These are phyloP conservation scores for Aspergillus tubingensis DNA, from an alignment of 2,329 filamentous ascomycete genomes.

Conservation along the genomic window DNA sequence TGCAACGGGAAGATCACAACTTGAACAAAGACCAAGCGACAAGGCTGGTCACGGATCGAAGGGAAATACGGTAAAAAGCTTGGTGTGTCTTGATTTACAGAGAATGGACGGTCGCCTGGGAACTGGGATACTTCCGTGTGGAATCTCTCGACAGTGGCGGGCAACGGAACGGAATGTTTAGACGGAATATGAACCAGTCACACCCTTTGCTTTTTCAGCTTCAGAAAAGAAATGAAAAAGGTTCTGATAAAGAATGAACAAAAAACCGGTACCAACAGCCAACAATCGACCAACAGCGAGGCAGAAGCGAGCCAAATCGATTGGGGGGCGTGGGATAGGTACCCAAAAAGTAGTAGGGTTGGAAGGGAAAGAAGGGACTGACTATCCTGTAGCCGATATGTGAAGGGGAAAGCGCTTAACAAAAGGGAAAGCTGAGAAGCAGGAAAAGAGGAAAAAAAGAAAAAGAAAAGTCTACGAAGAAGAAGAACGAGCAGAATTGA, in stretches of 20 bases:
- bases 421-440: slow-evolving; percentile 1
- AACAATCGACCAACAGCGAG: neutral
- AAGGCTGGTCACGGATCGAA: neutral
- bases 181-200: slow-evolving; percentile 14
- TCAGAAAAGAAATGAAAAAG: neutral
- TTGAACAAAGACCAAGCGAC: neutral
- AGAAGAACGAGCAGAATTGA: neutral
- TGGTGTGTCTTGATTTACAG: neutral
- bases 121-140: neutral
- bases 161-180: slow-evolving; percentile 20
- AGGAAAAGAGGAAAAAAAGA: slow-evolving; percentile 2
- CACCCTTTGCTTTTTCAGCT: slow-evolving; percentile 1
- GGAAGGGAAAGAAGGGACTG: neutral
- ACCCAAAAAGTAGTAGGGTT: neutral
- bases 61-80: neutral
- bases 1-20: slow-evolving; percentile 1
- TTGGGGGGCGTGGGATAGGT: neutral
- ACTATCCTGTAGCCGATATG: neutral
- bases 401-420: slow-evolving; percentile 7
- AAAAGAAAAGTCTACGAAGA: neutral
- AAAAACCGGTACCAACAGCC: neutral
- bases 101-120: slow-evolving; percentile 6
- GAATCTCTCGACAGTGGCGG: slow-evolving; percentile 4
- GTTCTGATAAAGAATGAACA: neutral
- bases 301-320: neutral